Evolutionary conservation across 306 rosid genomes (phyloP), one percentile per base, ranked within the genome.

Genomic region (Sechiopsis laciniata): DNA sequence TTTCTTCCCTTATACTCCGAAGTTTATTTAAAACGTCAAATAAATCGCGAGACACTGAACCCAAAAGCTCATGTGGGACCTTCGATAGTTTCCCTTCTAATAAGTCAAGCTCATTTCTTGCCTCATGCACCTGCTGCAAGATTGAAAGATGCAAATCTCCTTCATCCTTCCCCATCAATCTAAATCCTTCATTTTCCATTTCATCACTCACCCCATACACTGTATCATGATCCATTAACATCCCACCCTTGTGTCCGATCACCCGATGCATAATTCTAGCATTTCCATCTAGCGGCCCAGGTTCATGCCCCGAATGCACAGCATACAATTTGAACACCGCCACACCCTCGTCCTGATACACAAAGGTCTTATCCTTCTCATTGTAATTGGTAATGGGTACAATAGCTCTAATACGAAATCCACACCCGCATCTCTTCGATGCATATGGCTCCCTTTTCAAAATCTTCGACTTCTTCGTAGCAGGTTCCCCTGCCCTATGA

Each of bases 391-490:
- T 81, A 76, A 95, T 95, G 0, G 99, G 99, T n/a, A 95, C 99
- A 79, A 95, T 95, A 2, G 99, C 99, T 83, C 99, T 86, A 74
- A 95, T 95, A 46, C 99, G 81, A 81, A 95, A 95, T 52, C 96
- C 97, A n/a, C 99, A 95, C 0, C 99, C 99, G n/a, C 99, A 95
- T 15, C 99, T 69, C 84, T 95, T 95, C 0, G 99, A 95, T 1
- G 97, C 95, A 79, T 95, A 95, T 0, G 99, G 99, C 74, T 95
- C 99, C 88, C 97, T 85, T 87, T 95, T 95, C 85, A 91, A 82
- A 78, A 85, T 77, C 81, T 91, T 95, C 0, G 89, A 79, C 77
- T 91, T 95, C 90, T 87, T 91, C 0, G 89, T 85, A 4, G 88
- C 88, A 5, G 99, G 99, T 78, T 95, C 97, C 0, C 99, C 99